phyloP scores from a whole-genome alignment of 1,284 basidiomycete species.

The Cryptococcus deneoformans region DNA sequence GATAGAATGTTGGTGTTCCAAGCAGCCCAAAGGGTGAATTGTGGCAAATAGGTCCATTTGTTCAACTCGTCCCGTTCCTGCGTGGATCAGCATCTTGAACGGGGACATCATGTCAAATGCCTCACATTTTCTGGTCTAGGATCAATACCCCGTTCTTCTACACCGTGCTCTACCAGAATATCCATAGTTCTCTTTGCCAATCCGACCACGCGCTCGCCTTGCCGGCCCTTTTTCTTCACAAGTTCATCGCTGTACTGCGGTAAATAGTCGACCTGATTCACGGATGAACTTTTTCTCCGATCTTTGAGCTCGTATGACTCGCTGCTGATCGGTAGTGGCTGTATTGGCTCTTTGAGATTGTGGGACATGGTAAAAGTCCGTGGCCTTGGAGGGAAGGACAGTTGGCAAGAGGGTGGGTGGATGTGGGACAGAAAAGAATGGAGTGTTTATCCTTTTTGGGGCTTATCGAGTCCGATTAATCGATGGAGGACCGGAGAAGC shows the following conservation, averaged over 20 bases:
- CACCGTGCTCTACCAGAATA: conserved; percentile 41
- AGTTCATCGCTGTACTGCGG: conserved; percentile 9
- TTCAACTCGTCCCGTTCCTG: conserved; percentile 35
- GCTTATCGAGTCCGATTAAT: too few species aligned
- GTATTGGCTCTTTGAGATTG: too few species aligned
- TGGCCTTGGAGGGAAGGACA: too few species aligned
- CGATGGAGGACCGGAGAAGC: too few species aligned
- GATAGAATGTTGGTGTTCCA: conserved; percentile 47
- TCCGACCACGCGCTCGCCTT: conserved; percentile 2
- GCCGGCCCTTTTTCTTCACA: conserved; percentile 3
- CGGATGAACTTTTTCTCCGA: conserved; percentile 2
- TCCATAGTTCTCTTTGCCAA: conserved; percentile 22
- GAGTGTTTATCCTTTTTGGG: too few species aligned
- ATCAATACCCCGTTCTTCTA: conserved; percentile 45
- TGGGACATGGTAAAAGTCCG: too few species aligned
- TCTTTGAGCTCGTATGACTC: conserved; percentile 1
- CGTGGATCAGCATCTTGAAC: not conserved
- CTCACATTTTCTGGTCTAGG: conserved; percentile 42
- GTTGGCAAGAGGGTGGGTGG: too few species aligned
- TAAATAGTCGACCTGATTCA: not conserved
- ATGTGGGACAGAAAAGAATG: too few species aligned
- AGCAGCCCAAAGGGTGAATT: conserved; percentile 44
- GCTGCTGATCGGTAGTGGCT: too few species aligned
- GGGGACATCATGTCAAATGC: not conserved
- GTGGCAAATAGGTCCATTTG: conserved; percentile 38